Evolutionary conservation across 164 flowering plant species (phyloP).

Genomic region (Piper longum): DNA sequence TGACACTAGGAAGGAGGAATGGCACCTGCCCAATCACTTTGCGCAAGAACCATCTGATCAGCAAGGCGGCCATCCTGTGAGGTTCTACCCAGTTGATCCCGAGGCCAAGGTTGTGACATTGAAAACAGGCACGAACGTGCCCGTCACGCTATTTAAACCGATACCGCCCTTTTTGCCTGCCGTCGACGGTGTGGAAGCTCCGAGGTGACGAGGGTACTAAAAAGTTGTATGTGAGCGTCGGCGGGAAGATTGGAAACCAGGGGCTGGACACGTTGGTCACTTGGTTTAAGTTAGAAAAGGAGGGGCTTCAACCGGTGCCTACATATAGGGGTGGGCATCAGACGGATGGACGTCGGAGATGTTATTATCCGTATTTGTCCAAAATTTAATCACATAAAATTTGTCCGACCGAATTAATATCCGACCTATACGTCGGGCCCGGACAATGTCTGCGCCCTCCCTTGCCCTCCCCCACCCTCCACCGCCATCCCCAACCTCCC

Average conservation of each 20-base stretch:
- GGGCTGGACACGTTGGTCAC: slow-evolving; percentile 14
- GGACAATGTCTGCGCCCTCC: too few relatives aligned
- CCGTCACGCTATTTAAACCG: slow-evolving; percentile 4
- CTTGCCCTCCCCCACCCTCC: too few relatives aligned
- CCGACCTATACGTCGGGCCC: too few relatives aligned
- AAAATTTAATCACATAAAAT: too few relatives aligned
- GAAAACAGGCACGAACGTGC: slow-evolving; percentile 17
- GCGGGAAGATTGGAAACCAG: slow-evolving; percentile 21
- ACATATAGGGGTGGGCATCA: too few relatives aligned
- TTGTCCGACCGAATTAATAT: too few relatives aligned
- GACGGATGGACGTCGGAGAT: too few relatives aligned
- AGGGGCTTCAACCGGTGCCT: too few relatives aligned
- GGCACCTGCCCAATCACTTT: slow-evolving; percentile 15
- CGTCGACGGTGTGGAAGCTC: slow-evolving; percentile 19
- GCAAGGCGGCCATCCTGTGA: slow-evolving; percentile 9
- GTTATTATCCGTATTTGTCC: too few relatives aligned
- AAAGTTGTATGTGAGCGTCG: slow-evolving; percentile 10
- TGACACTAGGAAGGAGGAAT: slow-evolving; percentile 6
- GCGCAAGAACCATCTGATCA: slow-evolving; percentile 5
- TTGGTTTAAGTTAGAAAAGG: slow-evolving; percentile 14
- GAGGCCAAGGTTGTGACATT: slow-evolving; percentile 3
- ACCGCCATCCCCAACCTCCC: too few relatives aligned
- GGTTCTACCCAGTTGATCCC: slow-evolving; percentile 10
- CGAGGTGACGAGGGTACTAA: neutral
- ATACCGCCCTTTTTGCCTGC: slow-evolving; percentile 13